Evolutionary conservation across 2,329 filamentous ascomycete species (phyloP).

Genomic region (Paramyrothecium roridum): DNA sequence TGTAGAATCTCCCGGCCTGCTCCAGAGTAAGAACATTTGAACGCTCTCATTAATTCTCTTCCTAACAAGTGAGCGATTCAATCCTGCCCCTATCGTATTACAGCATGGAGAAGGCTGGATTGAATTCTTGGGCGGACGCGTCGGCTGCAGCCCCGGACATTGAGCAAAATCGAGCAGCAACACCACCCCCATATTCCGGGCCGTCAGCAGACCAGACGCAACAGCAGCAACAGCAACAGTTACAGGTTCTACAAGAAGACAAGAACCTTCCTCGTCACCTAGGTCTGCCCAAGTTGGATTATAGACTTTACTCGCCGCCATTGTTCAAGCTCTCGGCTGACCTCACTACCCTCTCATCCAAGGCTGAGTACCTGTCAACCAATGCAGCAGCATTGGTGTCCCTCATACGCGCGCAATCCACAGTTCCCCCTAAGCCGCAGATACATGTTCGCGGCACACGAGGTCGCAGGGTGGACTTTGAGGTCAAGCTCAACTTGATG

Average conservation of each 20-base stretch:
- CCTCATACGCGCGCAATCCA: slow-evolving; percentile 45
- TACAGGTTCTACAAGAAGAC: background rate
- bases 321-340: slow-evolving; percentile 50
- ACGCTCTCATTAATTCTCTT: too few relatives aligned
- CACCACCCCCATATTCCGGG: slow-evolving; percentile 18
- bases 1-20: too few relatives aligned
- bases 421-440: slow-evolving; percentile 52
- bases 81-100: background rate
- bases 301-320: slow-evolving; percentile 49
- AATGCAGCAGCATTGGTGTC: slow-evolving; percentile 41
- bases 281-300: slow-evolving; percentile 46
- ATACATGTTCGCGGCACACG: slow-evolving; percentile 46
- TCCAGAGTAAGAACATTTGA: too few relatives aligned
- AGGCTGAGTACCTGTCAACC: slow-evolving; percentile 44
- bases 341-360: slow-evolving; percentile 42
- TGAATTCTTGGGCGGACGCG: too few relatives aligned
- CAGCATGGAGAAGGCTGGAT: slow-evolving; percentile 3
- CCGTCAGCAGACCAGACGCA: slow-evolving; percentile 8
- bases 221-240: slow-evolving; percentile 1
- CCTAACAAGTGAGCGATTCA: background rate
- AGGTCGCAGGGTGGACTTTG: slow-evolving; percentile 45
- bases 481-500: slow-evolving; percentile 53
- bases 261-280: slow-evolving; percentile 34
- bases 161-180: slow-evolving; percentile 2
- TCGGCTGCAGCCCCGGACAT: background rate